phyloP scores from a whole-genome alignment of 1,284 basidiomycete genomes.

The Singerocomus inundabilis region DNA sequence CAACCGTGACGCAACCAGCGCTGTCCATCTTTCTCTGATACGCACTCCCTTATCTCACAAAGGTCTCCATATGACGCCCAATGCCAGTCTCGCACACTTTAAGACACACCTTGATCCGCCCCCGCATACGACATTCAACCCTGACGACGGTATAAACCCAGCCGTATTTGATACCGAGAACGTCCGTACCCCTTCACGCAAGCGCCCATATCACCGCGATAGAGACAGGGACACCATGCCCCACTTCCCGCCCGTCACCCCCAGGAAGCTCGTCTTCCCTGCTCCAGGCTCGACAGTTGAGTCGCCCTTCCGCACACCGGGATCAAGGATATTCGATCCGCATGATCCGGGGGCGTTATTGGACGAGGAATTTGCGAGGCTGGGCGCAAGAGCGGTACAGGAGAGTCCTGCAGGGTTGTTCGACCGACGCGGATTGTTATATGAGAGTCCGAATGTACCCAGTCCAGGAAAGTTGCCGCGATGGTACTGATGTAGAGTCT shows the following conservation, averaged over 20 bases:
- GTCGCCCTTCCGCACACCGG: conserved; percentile 63
- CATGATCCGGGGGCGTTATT: conserved; percentile 62
- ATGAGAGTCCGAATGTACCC: conserved; percentile 55
- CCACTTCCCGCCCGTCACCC: conserved; percentile 53
- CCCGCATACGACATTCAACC: conserved; percentile 41
- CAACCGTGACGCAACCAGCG: conserved; percentile 24
- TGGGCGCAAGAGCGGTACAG: conserved; percentile 40
- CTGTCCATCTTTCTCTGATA: conserved; percentile 49
- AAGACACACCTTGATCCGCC: conserved; percentile 64
- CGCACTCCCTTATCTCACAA: conserved; percentile 66
- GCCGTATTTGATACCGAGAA: conserved; percentile 40
- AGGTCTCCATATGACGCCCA: conserved; percentile 65
- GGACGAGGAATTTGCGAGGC: conserved; percentile 61
- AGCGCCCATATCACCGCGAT: conserved; percentile 37
- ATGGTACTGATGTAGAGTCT: conserved; percentile 42
- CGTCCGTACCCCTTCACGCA: conserved; percentile 55
- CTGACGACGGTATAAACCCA: conserved; percentile 37
- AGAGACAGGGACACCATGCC: conserved; percentile 25
- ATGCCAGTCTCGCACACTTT: conserved; percentile 59
- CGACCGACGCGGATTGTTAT: conserved; percentile 49
- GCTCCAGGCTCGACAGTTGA: conserved; percentile 29
- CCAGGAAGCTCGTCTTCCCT: conserved; percentile 51
- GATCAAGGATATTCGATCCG: conserved; percentile 57
- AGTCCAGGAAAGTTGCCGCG: conserved; percentile 48
- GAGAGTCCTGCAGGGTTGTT: conserved; percentile 62